Evolutionary conservation across 2,329 filamentous ascomycete species (phyloP).

Genomic region (Thelonectria discophora): DNA sequence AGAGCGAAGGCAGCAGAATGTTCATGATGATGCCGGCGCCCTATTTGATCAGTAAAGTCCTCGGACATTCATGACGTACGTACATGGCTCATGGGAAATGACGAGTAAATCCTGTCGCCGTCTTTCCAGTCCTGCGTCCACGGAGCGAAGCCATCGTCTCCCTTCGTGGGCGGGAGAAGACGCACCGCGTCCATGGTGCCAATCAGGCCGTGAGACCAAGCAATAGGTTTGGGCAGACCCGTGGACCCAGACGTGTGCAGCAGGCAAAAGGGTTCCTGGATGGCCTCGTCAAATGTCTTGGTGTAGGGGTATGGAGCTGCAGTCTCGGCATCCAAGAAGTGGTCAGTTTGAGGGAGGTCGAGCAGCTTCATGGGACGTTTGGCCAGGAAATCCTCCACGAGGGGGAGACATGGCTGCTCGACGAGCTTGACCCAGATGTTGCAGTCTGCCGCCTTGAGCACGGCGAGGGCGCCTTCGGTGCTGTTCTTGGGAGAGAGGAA

Average conservation of each 20-base stretch:
- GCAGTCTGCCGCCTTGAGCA: constrained; percentile 46
- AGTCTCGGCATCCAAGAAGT: constrained; percentile 38
- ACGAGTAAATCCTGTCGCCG: constrained; percentile 46
- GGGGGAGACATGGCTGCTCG: constrained; percentile 27
- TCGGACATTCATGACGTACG: constrained; percentile 14
- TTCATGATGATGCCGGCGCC: constrained; percentile 54
- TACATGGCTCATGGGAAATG: constrained; percentile 50
- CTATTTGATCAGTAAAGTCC: constrained; percentile 31
- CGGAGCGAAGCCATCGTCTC: constrained; percentile 40
- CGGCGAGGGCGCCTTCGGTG: constrained; percentile 43
- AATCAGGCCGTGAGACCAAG: constrained; percentile 41
- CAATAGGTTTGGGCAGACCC: constrained; percentile 1
- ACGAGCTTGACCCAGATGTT: constrained; percentile 42
- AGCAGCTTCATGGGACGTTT: constrained; percentile 42
- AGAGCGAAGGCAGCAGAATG: constrained; percentile 50
- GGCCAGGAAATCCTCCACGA: constrained; percentile 38
- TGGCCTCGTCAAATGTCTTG: neutral
- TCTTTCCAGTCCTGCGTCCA: constrained; percentile 44
- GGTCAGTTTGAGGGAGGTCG: constrained; percentile 41
- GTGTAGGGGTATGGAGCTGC: constrained; percentile 30
- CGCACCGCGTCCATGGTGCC: constrained; percentile 44
- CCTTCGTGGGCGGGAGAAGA: constrained; percentile 45
- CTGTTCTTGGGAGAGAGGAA: constrained; percentile 49
- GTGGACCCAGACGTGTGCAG: constrained; percentile 1
- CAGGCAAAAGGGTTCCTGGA: neutral